Evolutionary conservation across 2,329 filamentous ascomycete species (phyloP).

Genomic region (Ophiocordyceps robertsii): DNA sequence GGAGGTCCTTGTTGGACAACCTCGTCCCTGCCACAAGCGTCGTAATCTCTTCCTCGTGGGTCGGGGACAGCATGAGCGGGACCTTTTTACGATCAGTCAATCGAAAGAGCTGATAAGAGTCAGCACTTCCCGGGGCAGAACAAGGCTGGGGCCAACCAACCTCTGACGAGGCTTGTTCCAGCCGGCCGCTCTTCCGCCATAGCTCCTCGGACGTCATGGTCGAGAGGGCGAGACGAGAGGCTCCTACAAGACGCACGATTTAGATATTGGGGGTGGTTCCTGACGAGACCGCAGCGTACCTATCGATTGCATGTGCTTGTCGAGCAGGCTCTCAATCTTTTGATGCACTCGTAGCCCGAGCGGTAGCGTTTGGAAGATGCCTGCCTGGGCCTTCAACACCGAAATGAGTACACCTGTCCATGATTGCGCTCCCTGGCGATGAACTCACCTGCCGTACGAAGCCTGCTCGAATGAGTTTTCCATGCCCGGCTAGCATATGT

Average conservation of each 20-base stretch:
- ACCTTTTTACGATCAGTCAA: slow-evolving; percentile 67
- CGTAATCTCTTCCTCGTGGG: slow-evolving; percentile 95
- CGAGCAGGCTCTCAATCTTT: slow-evolving; percentile 75
- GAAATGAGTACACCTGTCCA: neutral
- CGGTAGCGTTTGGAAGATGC: slow-evolving; percentile 85
- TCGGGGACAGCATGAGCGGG: slow-evolving; percentile 70
- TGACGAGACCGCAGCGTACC: slow-evolving; percentile 28
- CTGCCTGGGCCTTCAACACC: slow-evolving; percentile 55
- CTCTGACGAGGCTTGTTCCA: slow-evolving; percentile 61
- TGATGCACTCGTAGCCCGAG: slow-evolving; percentile 76
- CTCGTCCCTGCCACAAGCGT: slow-evolving; percentile 58
- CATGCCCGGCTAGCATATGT: slow-evolving; percentile 40
- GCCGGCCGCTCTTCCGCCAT: slow-evolving; percentile 72
- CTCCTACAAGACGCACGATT: slow-evolving; percentile 32
- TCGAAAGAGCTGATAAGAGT: slow-evolving; percentile 53
- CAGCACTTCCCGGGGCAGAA: neutral
- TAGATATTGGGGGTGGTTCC: neutral
- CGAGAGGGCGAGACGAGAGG: slow-evolving; percentile 71
- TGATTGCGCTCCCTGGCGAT: too few relatives aligned
- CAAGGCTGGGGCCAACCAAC: slow-evolving; percentile 23
- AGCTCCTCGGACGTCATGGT: slow-evolving; percentile 73
- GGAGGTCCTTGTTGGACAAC: slow-evolving; percentile 75
- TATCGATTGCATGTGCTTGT: slow-evolving; percentile 73
- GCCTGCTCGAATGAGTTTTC: slow-evolving; percentile 55
- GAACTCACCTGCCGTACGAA: slow-evolving; percentile 54